Base-by-base conservation (phyloP, 2,329 filamentous ascomycete species). In the Sporothrix phasma region DNA sequence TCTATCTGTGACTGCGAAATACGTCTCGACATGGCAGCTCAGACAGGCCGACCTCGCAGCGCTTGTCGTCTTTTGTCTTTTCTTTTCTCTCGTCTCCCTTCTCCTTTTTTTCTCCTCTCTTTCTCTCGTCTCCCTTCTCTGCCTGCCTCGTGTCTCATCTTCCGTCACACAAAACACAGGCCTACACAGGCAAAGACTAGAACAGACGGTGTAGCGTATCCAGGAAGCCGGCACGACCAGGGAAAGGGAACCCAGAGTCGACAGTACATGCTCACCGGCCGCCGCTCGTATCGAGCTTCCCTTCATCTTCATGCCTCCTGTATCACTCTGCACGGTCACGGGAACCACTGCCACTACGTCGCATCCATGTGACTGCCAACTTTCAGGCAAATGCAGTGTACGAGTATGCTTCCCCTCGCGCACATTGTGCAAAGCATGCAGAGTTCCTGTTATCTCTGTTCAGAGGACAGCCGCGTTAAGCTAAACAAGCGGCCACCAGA, bases 401-500 rank as follows among this genome's bases (percentile, higher is more conserved):
- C n/a, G n/a, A n/a, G n/a, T n/a, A n/a, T n/a, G n/a, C n/a, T n/a
- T n/a, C n/a, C n/a, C n/a, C n/a, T n/a, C n/a, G n/a, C n/a, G n/a
- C n/a, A n/a, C n/a, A n/a, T n/a, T n/a, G n/a, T n/a, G n/a, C n/a
- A n/a, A n/a, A n/a, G n/a, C 17, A 51, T 37, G 59, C 43, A 61
- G 5, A 19, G 59, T 61, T 39, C 59, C 51, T 61, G 59, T 61
- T 61, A 61, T 61, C 59, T 61, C 24, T 3, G 26, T 53, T 10
- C 22, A 45, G n/a, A n/a, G n/a, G n/a, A n/a, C n/a, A n/a, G n/a
- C n/a, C n/a, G n/a, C n/a, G n/a, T n/a, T n/a, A n/a, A n/a, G n/a
- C n/a, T n/a, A n/a, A n/a, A n/a, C n/a, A n/a, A n/a, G n/a, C n/a
- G n/a, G n/a, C n/a, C n/a, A n/a, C n/a, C n/a, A n/a, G n/a, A n/a